Percentiles rank a stretch among this genome's conserved stretches.
Conservation (phyloP, 2,329 filamentous ascomycete genomes). For the Tricladium varicosporioides region DNA sequence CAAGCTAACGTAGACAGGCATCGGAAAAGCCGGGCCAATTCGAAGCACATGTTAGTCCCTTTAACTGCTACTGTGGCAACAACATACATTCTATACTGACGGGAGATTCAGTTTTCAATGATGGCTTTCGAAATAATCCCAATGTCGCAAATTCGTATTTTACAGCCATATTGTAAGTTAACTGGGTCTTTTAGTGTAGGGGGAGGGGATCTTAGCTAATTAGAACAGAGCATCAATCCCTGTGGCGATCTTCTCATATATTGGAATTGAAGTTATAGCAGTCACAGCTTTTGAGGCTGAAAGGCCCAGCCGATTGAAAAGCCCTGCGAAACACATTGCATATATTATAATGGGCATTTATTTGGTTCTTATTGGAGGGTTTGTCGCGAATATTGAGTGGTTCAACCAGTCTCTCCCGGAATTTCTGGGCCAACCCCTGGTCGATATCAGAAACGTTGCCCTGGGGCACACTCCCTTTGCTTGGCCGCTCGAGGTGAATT, state of each 20-base stretch:
- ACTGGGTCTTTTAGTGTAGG: too few species aligned
- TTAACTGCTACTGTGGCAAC: too few species aligned
- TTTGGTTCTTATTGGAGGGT: constrained; percentile 1
- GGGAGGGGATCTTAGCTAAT: not conserved
- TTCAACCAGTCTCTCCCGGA: constrained; percentile 9
- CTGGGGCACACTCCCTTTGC: not conserved
- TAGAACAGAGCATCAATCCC: constrained; percentile 30
- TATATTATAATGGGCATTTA: constrained; percentile 6
- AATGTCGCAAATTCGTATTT: constrained; percentile 27
- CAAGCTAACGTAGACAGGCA: not conserved
- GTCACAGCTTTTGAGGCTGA: constrained; percentile 36
- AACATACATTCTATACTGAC: too few species aligned
- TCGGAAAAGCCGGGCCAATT: not conserved
- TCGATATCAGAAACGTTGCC: not conserved
- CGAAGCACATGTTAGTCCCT: not conserved
- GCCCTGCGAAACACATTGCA: constrained; percentile 31
- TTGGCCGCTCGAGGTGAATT: not conserved
- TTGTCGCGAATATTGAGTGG: constrained; percentile 9
- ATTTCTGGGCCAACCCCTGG: not conserved
- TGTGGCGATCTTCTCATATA: constrained; percentile 34
- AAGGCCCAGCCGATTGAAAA: constrained; percentile 20
- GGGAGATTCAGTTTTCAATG: constrained; percentile 4
- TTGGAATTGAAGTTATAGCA: constrained; percentile 35
- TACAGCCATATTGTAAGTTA: constrained; percentile 30
- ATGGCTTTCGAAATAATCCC: constrained; percentile 21